Evolutionary conservation across 2,329 filamentous ascomycete species (phyloP).

Genomic region (Apiospora kogelbergensis): DNA sequence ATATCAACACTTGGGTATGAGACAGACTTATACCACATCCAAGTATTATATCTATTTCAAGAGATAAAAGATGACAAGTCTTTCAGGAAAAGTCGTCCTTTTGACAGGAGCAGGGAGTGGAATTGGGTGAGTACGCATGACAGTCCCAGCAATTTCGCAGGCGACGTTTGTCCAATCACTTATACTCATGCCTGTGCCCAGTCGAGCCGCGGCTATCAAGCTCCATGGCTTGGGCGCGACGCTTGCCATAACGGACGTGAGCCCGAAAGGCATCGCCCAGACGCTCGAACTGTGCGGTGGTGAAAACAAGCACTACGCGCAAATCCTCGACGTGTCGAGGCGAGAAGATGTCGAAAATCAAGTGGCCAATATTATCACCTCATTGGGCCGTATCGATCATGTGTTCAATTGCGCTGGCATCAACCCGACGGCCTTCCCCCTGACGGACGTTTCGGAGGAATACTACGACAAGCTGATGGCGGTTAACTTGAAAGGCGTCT

Average conservation of each 20-base stretch:
- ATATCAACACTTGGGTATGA: background rate
- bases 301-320: slow-evolving; percentile 7
- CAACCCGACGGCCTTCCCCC: slow-evolving; percentile 43
- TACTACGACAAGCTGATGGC: slow-evolving; percentile 47
- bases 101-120: slow-evolving; percentile 17
- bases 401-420: slow-evolving; percentile 45
- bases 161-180: background rate
- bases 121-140: slow-evolving; percentile 12
- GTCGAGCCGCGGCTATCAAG: slow-evolving; percentile 25
- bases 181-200: background rate
- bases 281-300: slow-evolving; percentile 1
- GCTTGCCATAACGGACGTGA: slow-evolving; percentile 29
- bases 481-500: slow-evolving; percentile 45
- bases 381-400: slow-evolving; percentile 31
- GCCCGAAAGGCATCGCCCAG: slow-evolving; percentile 18
- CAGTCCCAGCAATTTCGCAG: background rate
- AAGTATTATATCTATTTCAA: background rate
- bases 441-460: slow-evolving; percentile 41
- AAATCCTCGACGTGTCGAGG: slow-evolving; percentile 30
- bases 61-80: background rate
- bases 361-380: slow-evolving; percentile 20
- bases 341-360: slow-evolving; percentile 23
- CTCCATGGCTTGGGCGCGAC: slow-evolving; percentile 25
- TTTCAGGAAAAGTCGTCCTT: slow-evolving; percentile 10
- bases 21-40: background rate